Evolutionary conservation across 305 asterid species (phyloP), one percentile per base, ranked within the genome.

Genomic region (Coffea humblotiana): DNA sequence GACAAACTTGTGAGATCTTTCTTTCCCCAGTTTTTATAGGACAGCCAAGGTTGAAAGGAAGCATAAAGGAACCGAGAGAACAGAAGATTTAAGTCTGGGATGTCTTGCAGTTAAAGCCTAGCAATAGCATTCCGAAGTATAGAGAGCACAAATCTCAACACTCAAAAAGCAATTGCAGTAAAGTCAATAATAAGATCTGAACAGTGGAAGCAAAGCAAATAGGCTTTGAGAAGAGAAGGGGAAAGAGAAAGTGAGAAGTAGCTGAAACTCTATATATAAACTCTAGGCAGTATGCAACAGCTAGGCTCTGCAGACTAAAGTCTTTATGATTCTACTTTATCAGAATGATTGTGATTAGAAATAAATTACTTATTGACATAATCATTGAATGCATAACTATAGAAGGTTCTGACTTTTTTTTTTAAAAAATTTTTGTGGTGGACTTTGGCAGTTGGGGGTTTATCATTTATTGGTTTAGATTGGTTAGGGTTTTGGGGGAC

Each of bases 11-110:
- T 58, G 84, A 81, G 75, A 52, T 60, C 63, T 63, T 75, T 80
- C 72, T 75, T 75, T 72, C 80, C 49, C 69, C 82, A 90, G 77
- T 89, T 89, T 88, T 90, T 6, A 91, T 90, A 84, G 93, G 83
- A 86, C 87, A 79, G 86, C 87, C 76, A 86, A 88, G 90, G 92
- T 82, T 85, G 89, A 86, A 89, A 82, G 81, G 87, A 77, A 78
- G 88, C 40, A 78, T 60, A 76, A 90, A 78, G 86, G 76, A 77
- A 86, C 87, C 81, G 86, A 85, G 85, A 72, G 72, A 75, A 81
- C 88, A 84, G 88, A 84, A 78, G 90, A 82, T 77, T 25, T 48
- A 78, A 79, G 80, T 79, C 76, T 75, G 78, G 79, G 88, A 79
- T 81, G 83, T 84, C 75, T 85, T 86, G 89, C 90, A 81, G 91